Conservation (phyloP, 352 stramenopile genomes). For the Pythium phragmitis region DNA sequence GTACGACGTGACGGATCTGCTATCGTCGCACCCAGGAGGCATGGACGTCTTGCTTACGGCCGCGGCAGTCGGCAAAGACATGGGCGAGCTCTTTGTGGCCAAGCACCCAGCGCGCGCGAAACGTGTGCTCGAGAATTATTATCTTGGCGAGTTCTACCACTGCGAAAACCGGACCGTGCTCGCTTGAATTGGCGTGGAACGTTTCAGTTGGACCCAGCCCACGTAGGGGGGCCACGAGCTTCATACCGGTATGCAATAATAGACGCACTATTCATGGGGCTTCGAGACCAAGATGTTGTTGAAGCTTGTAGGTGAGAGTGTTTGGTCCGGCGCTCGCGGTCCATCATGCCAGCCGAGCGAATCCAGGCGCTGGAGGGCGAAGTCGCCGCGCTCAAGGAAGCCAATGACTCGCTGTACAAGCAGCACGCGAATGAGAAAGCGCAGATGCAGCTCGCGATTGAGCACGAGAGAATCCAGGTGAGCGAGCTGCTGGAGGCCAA, state of each 20-base stretch:
- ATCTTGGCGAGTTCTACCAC: conserved; percentile 59
- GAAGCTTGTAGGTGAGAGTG: too few relatives aligned
- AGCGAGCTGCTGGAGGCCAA: conserved; percentile 43
- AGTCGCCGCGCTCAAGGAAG: conserved; percentile 45
- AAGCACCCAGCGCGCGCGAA: conserved; percentile 47
- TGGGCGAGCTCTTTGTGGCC: conserved; percentile 43
- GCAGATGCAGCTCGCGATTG: conserved; percentile 71
- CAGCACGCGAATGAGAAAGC: conserved; percentile 76
- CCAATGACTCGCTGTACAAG: conserved; percentile 59
- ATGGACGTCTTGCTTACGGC: conserved; percentile 59
- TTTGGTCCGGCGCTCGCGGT: too few relatives aligned
- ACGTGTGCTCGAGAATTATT: conserved; percentile 55
- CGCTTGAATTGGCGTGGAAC: not conserved
- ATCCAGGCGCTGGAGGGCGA: conserved; percentile 49
- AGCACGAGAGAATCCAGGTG: conserved; percentile 55
- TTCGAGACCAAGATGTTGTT: too few relatives aligned
- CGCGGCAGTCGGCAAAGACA: conserved; percentile 52
- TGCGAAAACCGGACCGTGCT: conserved; percentile 48
- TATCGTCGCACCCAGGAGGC: conserved; percentile 87
- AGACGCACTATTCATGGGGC: not conserved
- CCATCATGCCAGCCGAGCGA: conserved; percentile 31
- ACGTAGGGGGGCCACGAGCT: not conserved
- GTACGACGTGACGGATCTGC: conserved; percentile 91
- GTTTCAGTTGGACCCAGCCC: not conserved
- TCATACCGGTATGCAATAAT: not conserved